A percentile compares a stretch with the other conserved stretches of the same genome.
Conservation (phyloP, 257 asterid genomes). For the Fraxinus pennsylvanica region DNA sequence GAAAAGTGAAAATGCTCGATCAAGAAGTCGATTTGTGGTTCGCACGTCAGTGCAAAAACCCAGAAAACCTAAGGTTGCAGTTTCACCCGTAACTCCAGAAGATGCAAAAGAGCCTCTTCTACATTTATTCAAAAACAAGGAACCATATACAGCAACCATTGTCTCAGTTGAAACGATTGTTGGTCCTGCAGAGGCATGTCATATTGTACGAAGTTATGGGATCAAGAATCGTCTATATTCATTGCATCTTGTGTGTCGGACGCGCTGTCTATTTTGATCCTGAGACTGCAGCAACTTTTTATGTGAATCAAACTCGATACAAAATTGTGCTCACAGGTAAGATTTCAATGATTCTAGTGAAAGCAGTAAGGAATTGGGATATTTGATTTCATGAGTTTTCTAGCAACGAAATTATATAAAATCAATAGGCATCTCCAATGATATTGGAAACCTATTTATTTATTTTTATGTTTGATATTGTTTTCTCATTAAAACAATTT, state of each 20-base stretch:
- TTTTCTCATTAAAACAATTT: neutral
- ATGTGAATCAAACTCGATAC: conserved; percentile 85
- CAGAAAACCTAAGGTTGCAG: conserved; percentile 58
- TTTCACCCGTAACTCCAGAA: conserved; percentile 73
- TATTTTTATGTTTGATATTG: neutral
- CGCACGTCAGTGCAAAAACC: conserved; percentile 93
- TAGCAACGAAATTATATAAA: neutral
- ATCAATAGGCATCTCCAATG: too few species aligned
- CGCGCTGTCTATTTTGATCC: conserved; percentile 90
- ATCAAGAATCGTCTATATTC: conserved; percentile 63
- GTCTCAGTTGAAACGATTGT: conserved; percentile 84
- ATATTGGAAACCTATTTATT: conserved; percentile 6
- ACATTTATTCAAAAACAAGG: conserved; percentile 75
- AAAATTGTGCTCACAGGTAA: conserved; percentile 76
- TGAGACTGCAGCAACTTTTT: conserved; percentile 90
- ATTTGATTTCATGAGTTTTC: neutral
- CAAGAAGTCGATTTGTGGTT: conserved; percentile 42
- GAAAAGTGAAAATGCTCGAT: conserved; percentile 35
- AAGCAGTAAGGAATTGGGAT: neutral
- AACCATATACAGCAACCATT: conserved; percentile 73
- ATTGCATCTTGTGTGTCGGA: conserved; percentile 87
- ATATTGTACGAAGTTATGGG: conserved; percentile 91
- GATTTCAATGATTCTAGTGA: conserved; percentile 12
- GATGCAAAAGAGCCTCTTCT: conserved; percentile 86
- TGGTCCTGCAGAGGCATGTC: conserved; percentile 98